phyloP scores from a whole-genome alignment of 495 filamentous ascomycete species.

The Neurospora sp. region DNA sequence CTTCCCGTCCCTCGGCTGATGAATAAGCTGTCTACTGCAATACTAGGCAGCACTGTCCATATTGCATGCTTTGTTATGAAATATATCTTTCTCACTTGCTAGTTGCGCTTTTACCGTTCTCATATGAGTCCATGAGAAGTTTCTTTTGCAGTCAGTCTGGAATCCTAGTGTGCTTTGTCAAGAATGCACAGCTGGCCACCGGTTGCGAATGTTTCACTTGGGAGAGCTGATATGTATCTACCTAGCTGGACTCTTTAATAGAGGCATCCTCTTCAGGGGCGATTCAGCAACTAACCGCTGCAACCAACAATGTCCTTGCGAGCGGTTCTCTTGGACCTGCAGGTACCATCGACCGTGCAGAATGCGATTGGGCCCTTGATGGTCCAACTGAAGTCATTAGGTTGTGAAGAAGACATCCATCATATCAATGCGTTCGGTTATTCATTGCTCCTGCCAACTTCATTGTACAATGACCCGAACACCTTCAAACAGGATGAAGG shows the following conservation, averaged over 20 bases:
- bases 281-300: not conserved
- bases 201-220: not conserved
- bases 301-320: not conserved
- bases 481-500: not conserved
- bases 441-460: not conserved
- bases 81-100: not conserved
- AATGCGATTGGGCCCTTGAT: not conserved
- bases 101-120: not conserved
- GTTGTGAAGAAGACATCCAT: not conserved
- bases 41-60: not conserved
- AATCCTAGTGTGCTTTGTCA: not conserved
- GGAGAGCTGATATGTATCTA: not conserved
- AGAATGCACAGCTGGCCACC: not conserved
- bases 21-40: not conserved
- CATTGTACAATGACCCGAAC: not conserved
- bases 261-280: not conserved
- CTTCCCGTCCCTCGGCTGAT: not conserved
- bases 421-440: not conserved
- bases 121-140: not conserved
- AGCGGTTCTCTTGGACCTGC: not conserved
- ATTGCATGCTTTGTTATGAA: not conserved
- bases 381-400: not conserved
- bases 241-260: not conserved
- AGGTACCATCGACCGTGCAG: not conserved
- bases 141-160: not conserved